Percentiles rank a stretch among this genome's conserved stretches.
phyloP scores from a whole-genome alignment of 139 green algal genomes.

The Chlorella sp. region DNA sequence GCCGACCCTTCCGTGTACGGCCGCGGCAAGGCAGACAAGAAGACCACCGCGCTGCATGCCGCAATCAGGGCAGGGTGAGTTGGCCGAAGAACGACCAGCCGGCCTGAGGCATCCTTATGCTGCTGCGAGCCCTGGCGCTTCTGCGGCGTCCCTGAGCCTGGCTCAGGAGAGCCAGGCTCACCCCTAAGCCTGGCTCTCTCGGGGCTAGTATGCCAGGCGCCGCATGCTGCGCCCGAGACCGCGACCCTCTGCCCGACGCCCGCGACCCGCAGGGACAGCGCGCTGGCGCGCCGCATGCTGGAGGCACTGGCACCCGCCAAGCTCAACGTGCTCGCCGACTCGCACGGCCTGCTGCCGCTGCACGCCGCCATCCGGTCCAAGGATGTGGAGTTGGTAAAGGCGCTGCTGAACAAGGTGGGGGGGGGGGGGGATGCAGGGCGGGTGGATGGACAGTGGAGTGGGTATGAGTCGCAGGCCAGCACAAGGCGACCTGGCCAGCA shows the following conservation, averaged over 20 bases:
- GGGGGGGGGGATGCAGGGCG: neutral
- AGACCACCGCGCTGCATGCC: constrained; percentile 9
- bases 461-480: neutral
- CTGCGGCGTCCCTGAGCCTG: too few relatives aligned
- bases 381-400: neutral
- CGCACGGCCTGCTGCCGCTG: neutral
- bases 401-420: neutral
- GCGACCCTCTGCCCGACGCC: neutral
- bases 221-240: neutral
- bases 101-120: neutral
- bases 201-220: neutral
- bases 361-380: neutral
- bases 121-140: too few relatives aligned
- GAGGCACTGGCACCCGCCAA: neutral
- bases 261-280: neutral
- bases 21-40: neutral
- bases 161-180: too few relatives aligned
- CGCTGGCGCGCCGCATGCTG: constrained; percentile 3
- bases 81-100: neutral
- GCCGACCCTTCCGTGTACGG: neutral
- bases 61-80: neutral
- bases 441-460: neutral
- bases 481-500: neutral
- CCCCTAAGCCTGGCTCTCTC: too few relatives aligned
- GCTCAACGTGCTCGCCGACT: neutral